Evolutionary conservation across 352 stramenopile species (phyloP).

Genomic region (Aphanomyces euteiches): DNA sequence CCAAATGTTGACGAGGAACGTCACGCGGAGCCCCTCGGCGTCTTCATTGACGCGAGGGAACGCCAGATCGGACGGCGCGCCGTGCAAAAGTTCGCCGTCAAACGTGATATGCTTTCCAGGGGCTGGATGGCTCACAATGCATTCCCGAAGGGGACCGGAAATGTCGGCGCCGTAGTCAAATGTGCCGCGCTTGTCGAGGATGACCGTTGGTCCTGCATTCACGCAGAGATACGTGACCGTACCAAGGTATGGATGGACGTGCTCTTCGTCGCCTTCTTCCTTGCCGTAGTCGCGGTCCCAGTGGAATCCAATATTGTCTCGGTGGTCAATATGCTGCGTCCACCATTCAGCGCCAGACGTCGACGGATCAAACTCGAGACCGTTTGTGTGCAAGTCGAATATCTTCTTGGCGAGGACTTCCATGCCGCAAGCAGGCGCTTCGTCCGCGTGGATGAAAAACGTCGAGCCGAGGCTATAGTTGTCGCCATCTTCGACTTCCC

Average conservation of each 20-base stretch:
- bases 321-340: conserved; percentile 73
- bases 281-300: conserved; percentile 89
- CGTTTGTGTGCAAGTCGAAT: conserved; percentile 67
- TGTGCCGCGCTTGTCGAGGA: conserved; percentile 48
- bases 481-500: conserved; percentile 47
- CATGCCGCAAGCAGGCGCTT: conserved; percentile 51
- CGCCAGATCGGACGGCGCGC: conserved; percentile 48
- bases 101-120: conserved; percentile 72
- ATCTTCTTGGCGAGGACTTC: conserved; percentile 71
- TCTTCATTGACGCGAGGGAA: conserved; percentile 33
- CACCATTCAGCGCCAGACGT: conserved; percentile 85
- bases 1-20: conserved; percentile 66
- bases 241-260: conserved; percentile 68
- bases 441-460: conserved; percentile 52
- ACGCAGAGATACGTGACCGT: conserved; percentile 69
- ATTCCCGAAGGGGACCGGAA: conserved; percentile 34
- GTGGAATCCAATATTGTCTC: conserved; percentile 80
- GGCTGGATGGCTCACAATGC: conserved; percentile 37
- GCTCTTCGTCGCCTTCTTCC: conserved; percentile 60
- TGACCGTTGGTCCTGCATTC: conserved; percentile 46
- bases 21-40: conserved; percentile 47
- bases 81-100: conserved; percentile 61
- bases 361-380: conserved; percentile 41
- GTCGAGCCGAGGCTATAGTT: conserved; percentile 55
- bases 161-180: conserved; percentile 40